Evolutionary conservation across 345 rosid genomes (phyloP).

Genomic region (Psidium guajava): DNA sequence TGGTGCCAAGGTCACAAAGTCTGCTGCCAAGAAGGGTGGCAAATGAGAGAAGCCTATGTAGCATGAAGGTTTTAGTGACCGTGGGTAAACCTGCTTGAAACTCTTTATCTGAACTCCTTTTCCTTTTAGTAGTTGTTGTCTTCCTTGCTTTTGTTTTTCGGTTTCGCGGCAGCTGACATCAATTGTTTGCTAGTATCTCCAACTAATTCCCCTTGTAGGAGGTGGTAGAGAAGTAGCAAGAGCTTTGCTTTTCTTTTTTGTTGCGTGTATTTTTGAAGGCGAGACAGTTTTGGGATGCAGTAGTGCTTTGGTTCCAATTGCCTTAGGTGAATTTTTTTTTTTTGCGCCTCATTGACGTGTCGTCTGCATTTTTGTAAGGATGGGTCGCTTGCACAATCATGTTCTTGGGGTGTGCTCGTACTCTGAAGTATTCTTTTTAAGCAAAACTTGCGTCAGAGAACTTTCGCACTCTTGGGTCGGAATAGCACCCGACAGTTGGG

Average conservation of each 20-base stretch:
- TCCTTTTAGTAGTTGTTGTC: neutral
- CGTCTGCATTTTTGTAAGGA: neutral
- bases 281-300: neutral
- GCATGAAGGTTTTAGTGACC: neutral
- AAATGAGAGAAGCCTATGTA: neutral
- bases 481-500: neutral
- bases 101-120: neutral
- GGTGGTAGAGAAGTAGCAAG: neutral
- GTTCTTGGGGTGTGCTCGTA: neutral
- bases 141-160: neutral
- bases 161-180: neutral
- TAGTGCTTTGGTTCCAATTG: neutral
- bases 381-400: neutral
- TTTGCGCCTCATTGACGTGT: neutral
- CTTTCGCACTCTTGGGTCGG: neutral
- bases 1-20: slow-evolving; percentile 23
- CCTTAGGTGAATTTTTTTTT: too few relatives aligned
- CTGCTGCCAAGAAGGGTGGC: slow-evolving; percentile 11
- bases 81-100: neutral
- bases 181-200: neutral
- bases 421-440: neutral
- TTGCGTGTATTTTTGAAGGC: neutral
- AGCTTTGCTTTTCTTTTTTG: neutral
- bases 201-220: neutral
- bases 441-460: neutral